A percentile compares a stretch with the other conserved stretches of the same genome.
Conservation (phyloP, 306 rosid genomes). For the Citrullus colocynthis region DNA sequence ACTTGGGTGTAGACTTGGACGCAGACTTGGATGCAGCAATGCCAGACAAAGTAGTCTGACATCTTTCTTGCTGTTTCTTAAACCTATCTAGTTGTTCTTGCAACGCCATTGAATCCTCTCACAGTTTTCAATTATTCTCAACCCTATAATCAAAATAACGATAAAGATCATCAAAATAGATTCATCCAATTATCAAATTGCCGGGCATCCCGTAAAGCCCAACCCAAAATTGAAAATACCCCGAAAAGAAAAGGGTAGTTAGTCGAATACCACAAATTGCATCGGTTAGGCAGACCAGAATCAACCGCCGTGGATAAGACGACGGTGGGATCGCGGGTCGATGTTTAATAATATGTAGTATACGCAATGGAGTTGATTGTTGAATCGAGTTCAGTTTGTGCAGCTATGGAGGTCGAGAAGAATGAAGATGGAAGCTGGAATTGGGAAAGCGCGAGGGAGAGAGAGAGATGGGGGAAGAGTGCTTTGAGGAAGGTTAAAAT, state of each 20-base stretch:
- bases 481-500: background rate
- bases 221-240: background rate
- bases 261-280: background rate
- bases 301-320: background rate
- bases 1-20: slow-evolving; percentile 12
- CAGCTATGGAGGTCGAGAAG: background rate
- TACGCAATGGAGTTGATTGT: background rate
- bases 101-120: slow-evolving; percentile 39
- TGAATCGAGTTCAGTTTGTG: background rate
- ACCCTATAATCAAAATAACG: background rate
- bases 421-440: background rate
- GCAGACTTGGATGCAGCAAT: slow-evolving; percentile 42
- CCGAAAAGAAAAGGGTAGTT: background rate
- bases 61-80: slow-evolving; percentile 62
- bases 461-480: background rate
- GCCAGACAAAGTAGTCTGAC: slow-evolving; percentile 48
- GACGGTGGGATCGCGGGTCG: background rate
- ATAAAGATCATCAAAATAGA: background rate
- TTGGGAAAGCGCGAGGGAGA: background rate
- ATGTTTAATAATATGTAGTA: background rate
- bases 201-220: background rate
- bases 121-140: background rate
- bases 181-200: background rate
- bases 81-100: slow-evolving; percentile 50
- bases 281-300: background rate